Percentiles rank a stretch among this genome's conserved stretches.
These are phyloP conservation scores for Cordyceps pruinosa DNA, from an alignment of 2,329 filamentous ascomycete genomes.

Conservation along the genomic window DNA sequence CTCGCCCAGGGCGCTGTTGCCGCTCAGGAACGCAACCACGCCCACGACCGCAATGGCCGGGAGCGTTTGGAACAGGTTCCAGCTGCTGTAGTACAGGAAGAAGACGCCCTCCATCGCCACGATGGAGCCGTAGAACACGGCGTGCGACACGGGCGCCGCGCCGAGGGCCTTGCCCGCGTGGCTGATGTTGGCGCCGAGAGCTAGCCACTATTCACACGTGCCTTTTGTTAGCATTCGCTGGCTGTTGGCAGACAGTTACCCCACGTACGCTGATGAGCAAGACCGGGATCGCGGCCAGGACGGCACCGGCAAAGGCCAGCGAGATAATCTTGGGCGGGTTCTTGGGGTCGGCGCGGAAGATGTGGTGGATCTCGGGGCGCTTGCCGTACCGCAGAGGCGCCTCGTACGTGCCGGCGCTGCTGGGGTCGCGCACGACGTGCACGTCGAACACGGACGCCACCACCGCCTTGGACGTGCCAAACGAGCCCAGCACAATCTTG, in stretches of 20 bases:
- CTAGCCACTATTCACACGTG: constrained; percentile 56
- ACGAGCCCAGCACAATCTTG: constrained; percentile 79
- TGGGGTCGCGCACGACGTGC: constrained; percentile 56
- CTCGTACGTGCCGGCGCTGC: constrained; percentile 52
- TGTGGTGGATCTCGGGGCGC: constrained; percentile 80
- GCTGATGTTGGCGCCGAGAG: constrained; percentile 73
- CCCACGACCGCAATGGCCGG: constrained; percentile 64
- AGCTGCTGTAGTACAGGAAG: constrained; percentile 86
- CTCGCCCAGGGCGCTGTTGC: constrained; percentile 83
- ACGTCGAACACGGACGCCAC: constrained; percentile 68
- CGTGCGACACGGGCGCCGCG: constrained; percentile 72
- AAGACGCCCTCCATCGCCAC: constrained; percentile 85
- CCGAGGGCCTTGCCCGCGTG: constrained; percentile 71
- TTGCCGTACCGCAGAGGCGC: constrained; percentile 76
- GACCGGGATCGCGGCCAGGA: constrained; percentile 66
- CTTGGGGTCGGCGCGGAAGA: constrained; percentile 72
- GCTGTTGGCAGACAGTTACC: too few relatives aligned
- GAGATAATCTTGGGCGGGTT: constrained; percentile 78
- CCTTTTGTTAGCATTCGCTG: not conserved
- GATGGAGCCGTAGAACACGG: constrained; percentile 79
- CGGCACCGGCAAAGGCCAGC: constrained; percentile 65
- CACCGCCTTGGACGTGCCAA: constrained; percentile 65
- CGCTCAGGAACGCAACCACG: constrained; percentile 72
- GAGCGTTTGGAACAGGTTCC: constrained; percentile 87
- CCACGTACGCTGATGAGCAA: constrained; percentile 63